Percentiles rank a stretch among this genome's conserved stretches.
These are phyloP conservation scores for Saccharomyces jurei DNA, from an alignment of 805 yeast species.

Conservation along the genomic window DNA sequence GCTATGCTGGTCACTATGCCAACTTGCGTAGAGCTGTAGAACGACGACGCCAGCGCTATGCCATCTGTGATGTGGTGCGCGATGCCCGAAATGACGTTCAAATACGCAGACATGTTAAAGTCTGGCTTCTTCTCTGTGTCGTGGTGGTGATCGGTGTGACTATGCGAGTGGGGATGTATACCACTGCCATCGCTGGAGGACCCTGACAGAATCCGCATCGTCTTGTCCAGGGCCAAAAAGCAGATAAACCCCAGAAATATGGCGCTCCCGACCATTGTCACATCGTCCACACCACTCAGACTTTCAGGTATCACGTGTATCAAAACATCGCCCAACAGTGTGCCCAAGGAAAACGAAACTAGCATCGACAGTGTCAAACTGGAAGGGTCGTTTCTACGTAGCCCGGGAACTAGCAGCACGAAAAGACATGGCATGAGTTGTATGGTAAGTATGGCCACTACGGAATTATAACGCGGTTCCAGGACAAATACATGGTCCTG, in stretches of 20 bases:
- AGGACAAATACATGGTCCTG: conserved; percentile 14
- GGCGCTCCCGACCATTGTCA: conserved; percentile 41
- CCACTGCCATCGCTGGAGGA: conserved; percentile 10
- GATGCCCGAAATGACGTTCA: conserved; percentile 63
- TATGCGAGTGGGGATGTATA: conserved; percentile 37
- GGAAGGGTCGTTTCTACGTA: conserved; percentile 5
- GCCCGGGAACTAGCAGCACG: conserved; percentile 48
- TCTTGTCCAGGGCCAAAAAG: conserved; percentile 57
- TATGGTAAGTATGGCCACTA: conserved; percentile 55
- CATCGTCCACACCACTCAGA: conserved; percentile 37
- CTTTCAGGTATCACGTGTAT: conserved; percentile 66
- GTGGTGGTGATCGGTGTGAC: conserved; percentile 20
- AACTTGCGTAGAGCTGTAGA: conserved; percentile 47
- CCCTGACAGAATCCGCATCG: conserved; percentile 37
- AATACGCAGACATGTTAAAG: conserved; percentile 45
- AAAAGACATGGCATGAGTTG: conserved; percentile 58
- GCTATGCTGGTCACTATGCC: conserved; percentile 68
- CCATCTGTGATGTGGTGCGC: conserved; percentile 76
- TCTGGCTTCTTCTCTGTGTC: conserved; percentile 1
- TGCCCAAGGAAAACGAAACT: conserved; percentile 71
- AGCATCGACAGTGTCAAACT: conserved; percentile 36
- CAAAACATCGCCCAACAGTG: conserved; percentile 67
- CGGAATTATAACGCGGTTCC: conserved; percentile 49
- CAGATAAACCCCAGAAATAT: conserved; percentile 53
- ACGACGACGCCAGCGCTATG: conserved; percentile 62